These are phyloP conservation scores for Halenospora varia DNA, from an alignment of 495 filamentous ascomycete genomes.

Conservation along the genomic window DNA sequence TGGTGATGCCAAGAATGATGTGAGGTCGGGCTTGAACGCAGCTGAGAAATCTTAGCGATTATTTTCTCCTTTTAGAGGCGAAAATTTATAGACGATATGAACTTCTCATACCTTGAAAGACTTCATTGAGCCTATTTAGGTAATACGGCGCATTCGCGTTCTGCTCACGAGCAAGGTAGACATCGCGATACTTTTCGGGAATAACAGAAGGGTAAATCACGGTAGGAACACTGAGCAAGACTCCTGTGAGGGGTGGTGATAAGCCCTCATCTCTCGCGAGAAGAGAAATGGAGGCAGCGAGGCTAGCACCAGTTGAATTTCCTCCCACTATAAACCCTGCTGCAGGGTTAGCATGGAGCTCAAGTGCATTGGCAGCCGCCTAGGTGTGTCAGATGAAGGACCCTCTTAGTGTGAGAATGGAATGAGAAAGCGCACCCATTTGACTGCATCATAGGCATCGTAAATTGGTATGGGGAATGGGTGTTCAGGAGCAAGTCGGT, in stretches of 20 bases:
- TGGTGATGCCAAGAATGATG: no score
- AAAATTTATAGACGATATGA: no score
- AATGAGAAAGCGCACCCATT: constrained; percentile 43
- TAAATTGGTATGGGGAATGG: constrained; percentile 40
- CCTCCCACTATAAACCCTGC: constrained; percentile 46
- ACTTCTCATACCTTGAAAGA: no score
- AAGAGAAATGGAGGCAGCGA: constrained; percentile 37
- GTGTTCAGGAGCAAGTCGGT: constrained; percentile 43
- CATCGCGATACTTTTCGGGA: constrained; percentile 6
- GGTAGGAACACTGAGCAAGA: constrained; percentile 33
- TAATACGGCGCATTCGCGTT: constrained; percentile 27
- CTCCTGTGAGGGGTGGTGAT: constrained; percentile 37
- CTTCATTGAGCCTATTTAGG: no score
- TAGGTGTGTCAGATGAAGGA: no score
- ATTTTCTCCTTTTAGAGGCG: no score
- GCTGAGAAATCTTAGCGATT: no score
- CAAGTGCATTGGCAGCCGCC: not conserved
- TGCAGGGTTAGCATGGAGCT: constrained; percentile 7
- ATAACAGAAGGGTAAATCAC: constrained; percentile 30
- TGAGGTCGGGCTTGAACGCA: no score
- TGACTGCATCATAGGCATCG: constrained; percentile 45
- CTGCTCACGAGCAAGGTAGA: constrained; percentile 34
- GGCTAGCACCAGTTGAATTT: constrained; percentile 42
- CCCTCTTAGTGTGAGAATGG: no score
- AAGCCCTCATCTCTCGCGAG: constrained; percentile 37